These are phyloP conservation scores for Xylariaceae sp. DNA, from an alignment of 2,329 filamentous ascomycete genomes.

Conservation along the genomic window DNA sequence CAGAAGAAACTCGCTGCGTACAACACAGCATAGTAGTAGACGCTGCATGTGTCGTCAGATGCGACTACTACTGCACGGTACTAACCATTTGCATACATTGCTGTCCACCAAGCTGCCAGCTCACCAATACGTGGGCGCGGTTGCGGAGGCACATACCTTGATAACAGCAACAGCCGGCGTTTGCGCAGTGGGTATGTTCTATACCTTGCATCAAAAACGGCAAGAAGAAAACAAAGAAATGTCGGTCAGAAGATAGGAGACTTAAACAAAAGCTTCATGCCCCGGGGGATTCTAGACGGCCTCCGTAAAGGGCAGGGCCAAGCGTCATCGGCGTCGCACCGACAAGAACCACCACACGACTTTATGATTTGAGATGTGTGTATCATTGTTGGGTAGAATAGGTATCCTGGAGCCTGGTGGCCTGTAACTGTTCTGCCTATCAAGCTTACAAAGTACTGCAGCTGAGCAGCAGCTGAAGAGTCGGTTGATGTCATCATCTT, in stretches of 20 bases:
- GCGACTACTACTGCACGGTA: constrained; percentile 15
- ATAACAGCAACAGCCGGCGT: background rate
- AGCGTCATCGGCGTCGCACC: constrained; percentile 2
- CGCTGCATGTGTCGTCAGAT: constrained; percentile 11
- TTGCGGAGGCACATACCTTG: constrained; percentile 5
- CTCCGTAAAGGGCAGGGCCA: no score
- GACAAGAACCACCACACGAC: background rate
- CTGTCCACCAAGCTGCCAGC: constrained; percentile 16
- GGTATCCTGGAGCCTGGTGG: background rate
- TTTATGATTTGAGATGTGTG: background rate
- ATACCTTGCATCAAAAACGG: no score
- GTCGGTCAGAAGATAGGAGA: no score
- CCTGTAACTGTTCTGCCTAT: background rate
- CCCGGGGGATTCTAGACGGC: no score
- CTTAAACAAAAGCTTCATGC: no score
- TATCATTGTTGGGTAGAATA: background rate
- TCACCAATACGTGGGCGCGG: constrained; percentile 13
- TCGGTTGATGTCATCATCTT: constrained; percentile 14
- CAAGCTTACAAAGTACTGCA: no score
- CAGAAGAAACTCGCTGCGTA: background rate
- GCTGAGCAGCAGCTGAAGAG: constrained; percentile 1
- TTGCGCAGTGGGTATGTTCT: background rate
- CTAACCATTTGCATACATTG: constrained; percentile 13
- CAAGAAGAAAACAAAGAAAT: no score
- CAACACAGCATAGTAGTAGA: background rate